Conservation (phyloP, 2,329 filamentous ascomycete species). For the Aspergillus oerlinghausenensis region DNA sequence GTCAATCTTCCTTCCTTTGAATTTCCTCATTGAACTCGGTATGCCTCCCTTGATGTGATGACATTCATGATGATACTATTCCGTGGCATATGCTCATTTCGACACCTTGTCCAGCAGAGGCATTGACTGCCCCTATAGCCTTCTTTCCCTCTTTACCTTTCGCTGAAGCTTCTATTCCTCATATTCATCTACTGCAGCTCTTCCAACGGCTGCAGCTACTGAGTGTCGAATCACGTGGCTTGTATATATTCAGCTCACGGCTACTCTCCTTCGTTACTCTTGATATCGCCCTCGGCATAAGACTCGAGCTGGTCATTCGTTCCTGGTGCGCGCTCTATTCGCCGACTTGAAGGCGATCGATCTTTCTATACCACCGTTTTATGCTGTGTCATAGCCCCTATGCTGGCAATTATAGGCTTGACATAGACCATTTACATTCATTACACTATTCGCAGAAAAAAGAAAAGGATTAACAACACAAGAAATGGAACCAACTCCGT, state of each 20-base stretch:
- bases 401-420: background rate
- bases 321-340: background rate
- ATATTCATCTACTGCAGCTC: slow-evolving; percentile 2
- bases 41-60: slow-evolving; percentile 8
- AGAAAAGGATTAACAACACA: background rate
- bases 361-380: background rate
- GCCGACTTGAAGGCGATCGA: background rate
- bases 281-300: slow-evolving; percentile 3
- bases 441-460: background rate
- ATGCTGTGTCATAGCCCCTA: slow-evolving; percentile 1
- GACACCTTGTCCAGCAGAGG: slow-evolving; percentile 17
- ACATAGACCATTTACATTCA: background rate
- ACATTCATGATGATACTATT: background rate
- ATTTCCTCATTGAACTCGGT: slow-evolving; percentile 13
- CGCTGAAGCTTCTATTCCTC: slow-evolving; percentile 10
- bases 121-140: slow-evolving; percentile 30
- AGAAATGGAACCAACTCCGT: background rate
- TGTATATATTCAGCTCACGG: slow-evolving; percentile 1
- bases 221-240: background rate
- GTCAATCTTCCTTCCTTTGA: slow-evolving; percentile 15
- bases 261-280: slow-evolving; percentile 5
- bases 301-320: slow-evolving; percentile 10
- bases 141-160: slow-evolving; percentile 13
- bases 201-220: slow-evolving; percentile 1
- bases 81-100: slow-evolving; percentile 5